A percentile compares a stretch with the other conserved stretches of the same genome.
Conservation (phyloP, 2,329 filamentous ascomycete genomes). For the Fusarium citri region DNA sequence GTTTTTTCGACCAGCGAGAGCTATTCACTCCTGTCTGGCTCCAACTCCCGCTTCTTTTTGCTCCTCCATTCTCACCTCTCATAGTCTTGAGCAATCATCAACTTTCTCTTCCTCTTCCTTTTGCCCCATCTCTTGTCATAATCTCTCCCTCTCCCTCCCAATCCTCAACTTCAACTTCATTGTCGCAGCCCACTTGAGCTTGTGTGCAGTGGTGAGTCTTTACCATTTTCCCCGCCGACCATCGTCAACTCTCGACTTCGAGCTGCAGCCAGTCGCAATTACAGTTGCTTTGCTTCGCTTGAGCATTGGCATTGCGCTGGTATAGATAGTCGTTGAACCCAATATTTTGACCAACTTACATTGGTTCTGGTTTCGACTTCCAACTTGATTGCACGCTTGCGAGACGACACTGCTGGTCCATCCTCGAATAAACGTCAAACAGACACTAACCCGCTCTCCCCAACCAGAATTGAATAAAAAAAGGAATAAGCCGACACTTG, state of each 20-base stretch:
- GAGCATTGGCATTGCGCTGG: slow-evolving; percentile 6
- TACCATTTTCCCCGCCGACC: slow-evolving; percentile 32
- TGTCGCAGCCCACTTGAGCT: slow-evolving; percentile 43
- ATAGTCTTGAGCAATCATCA: slow-evolving; percentile 34
- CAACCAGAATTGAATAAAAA: slow-evolving; percentile 43
- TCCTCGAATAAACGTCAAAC: slow-evolving; percentile 8
- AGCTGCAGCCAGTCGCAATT: slow-evolving; percentile 12
- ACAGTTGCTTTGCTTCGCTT: slow-evolving; percentile 15
- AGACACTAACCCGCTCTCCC: slow-evolving; percentile 31
- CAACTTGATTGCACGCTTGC: slow-evolving; percentile 29
- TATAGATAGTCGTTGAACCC: slow-evolving; percentile 24
- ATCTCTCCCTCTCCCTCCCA: slow-evolving; percentile 35
- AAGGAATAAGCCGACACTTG: slow-evolving; percentile 44
- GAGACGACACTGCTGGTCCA: slow-evolving; percentile 25
- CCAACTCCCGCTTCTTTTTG: slow-evolving; percentile 38
- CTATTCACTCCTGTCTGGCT: slow-evolving; percentile 36
- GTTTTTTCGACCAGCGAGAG: slow-evolving; percentile 45
- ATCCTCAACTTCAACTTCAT: slow-evolving; percentile 39
- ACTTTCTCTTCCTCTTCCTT: slow-evolving; percentile 30
- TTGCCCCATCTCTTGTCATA: slow-evolving; percentile 39
- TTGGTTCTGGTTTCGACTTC: slow-evolving; percentile 21
- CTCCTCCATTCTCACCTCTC: slow-evolving; percentile 39
- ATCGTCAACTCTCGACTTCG: slow-evolving; percentile 34
- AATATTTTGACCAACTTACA: slow-evolving; percentile 20
- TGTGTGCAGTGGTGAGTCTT: slow-evolving; percentile 44